phyloP scores from a whole-genome alignment of 306 rosid genomes.

The Malus fusca region DNA sequence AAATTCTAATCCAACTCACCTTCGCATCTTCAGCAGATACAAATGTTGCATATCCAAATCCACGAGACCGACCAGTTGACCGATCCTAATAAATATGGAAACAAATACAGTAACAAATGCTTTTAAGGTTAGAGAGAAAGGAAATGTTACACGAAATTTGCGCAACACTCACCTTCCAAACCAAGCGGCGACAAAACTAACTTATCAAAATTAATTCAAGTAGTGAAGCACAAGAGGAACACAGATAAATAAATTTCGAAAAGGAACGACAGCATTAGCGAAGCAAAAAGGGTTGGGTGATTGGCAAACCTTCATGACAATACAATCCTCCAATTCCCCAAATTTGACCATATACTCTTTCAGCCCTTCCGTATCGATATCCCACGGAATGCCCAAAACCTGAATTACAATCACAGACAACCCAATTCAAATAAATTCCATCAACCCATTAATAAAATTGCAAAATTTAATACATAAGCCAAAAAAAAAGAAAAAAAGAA shows the following conservation, averaged over 20 bases:
- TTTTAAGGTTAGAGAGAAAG: background rate
- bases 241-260: background rate
- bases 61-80: conserved; percentile 90
- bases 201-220: background rate
- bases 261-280: background rate
- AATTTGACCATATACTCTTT: conserved; percentile 75
- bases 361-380: conserved; percentile 71
- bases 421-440: background rate
- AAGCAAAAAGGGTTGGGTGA: background rate
- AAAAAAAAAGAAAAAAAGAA: background rate
- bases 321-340: conserved; percentile 82
- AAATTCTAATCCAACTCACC: conserved; percentile 29
- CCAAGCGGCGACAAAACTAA: background rate
- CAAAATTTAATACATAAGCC: background rate
- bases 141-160: background rate
- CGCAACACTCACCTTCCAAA: background rate
- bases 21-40: conserved; percentile 80
- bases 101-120: background rate
- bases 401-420: conserved; percentile 13
- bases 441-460: background rate
- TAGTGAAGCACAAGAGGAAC: background rate
- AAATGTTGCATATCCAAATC: conserved; percentile 97
- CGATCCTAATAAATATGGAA: conserved; percentile 52
- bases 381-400: conserved; percentile 85
- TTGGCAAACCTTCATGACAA: conserved; percentile 75